These are phyloP conservation scores for Ustilago trichophora DNA, from an alignment of 1,284 basidiomycete species.

Conservation along the genomic window DNA sequence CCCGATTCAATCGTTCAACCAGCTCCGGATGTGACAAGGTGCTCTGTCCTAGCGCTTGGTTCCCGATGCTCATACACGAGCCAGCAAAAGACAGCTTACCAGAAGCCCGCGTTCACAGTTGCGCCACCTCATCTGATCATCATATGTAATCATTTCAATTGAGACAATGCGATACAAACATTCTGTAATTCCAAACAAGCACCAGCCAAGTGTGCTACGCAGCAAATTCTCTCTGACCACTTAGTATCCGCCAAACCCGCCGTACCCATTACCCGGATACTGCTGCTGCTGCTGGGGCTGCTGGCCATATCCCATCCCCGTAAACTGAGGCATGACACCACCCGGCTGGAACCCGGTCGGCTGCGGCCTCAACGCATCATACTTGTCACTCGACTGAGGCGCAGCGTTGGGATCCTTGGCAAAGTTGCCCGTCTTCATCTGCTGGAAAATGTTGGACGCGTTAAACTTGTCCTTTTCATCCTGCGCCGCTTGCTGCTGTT, in stretches of 20 bases:
- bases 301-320: conserved; percentile 36
- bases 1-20: not conserved
- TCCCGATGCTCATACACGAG: no score
- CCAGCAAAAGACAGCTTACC: no score
- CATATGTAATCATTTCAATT: no score
- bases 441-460: conserved; percentile 60
- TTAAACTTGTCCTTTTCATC: conserved; percentile 56
- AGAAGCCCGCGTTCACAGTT: no score
- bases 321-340: conserved; percentile 57
- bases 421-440: conserved; percentile 61
- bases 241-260: conserved; percentile 33
- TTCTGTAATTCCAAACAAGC: no score
- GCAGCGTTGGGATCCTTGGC: conserved; percentile 50
- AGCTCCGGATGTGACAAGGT: not conserved
- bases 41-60: no score
- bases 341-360: conserved; percentile 64
- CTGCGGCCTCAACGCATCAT: conserved; percentile 64
- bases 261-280: conserved; percentile 36
- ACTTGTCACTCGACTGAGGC: conserved; percentile 60
- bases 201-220: no score
- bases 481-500: conserved; percentile 33
- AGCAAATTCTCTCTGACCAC: no score
- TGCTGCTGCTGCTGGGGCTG: conserved; percentile 27
- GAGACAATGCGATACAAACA: conserved; percentile 5
- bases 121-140: no score